These are phyloP conservation scores for Sphaerulina vaccinii DNA, from an alignment of 2,329 filamentous ascomycete genomes.

Conservation along the genomic window DNA sequence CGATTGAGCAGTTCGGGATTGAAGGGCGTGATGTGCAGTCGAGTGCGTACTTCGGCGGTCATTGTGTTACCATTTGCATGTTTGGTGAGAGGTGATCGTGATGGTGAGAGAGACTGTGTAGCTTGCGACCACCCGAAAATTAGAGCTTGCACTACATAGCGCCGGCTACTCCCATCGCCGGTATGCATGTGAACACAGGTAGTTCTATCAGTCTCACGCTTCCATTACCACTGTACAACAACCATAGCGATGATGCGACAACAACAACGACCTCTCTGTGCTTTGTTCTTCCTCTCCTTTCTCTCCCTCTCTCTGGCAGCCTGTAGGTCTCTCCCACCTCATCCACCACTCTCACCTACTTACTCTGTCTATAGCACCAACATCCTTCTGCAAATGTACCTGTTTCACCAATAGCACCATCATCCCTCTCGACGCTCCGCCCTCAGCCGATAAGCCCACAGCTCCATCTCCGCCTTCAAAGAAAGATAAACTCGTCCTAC, in stretches of 20 bases:
- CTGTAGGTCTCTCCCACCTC: conserved; percentile 35
- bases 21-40: conserved; percentile 87
- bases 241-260: conserved; percentile 4
- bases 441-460: conserved; percentile 23
- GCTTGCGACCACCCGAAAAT: conserved; percentile 9
- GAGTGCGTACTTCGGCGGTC: conserved; percentile 32
- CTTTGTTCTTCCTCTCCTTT: conserved; percentile 35
- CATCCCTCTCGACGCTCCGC: conserved; percentile 58
- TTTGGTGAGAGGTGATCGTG: background rate
- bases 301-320: conserved; percentile 45
- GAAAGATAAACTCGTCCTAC: conserved; percentile 20
- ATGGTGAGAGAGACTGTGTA: background rate
- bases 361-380: conserved; percentile 44
- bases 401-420: conserved; percentile 68
- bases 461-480: conserved; percentile 17
- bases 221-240: background rate
- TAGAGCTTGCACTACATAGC: background rate
- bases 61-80: conserved; percentile 10
- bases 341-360: too few species aligned
- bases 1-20: conserved; percentile 70
- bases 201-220: background rate
- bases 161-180: background rate
- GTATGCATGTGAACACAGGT: background rate
- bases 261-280: conserved; percentile 17
- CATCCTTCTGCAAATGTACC: conserved; percentile 71